These are phyloP conservation scores for Chrysopogon serrulatus DNA, from an alignment of 176 grass and related monocot species.

Conservation along the genomic window DNA sequence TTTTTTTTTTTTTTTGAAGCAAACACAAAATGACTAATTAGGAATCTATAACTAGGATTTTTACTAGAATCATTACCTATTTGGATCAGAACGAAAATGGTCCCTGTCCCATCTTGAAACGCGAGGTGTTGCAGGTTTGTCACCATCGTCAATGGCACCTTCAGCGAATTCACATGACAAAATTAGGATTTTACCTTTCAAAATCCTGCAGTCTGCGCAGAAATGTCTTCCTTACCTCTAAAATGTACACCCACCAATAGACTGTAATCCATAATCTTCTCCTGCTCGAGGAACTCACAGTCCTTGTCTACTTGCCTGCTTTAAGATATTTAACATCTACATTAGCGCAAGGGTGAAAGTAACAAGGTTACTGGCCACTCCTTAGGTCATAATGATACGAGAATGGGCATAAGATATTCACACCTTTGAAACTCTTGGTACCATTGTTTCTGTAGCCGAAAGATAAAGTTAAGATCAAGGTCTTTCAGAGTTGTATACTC, in stretches of 20 bases:
- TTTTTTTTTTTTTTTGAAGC: not conserved
- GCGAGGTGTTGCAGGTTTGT: slow-evolving; percentile 46
- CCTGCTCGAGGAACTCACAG: slow-evolving; percentile 82
- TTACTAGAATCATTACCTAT: slow-evolving; percentile 53
- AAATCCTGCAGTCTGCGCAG: slow-evolving; percentile 25
- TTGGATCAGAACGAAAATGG: slow-evolving; percentile 76
- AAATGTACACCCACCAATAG: slow-evolving; percentile 93
- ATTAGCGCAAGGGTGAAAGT: slow-evolving; percentile 35
- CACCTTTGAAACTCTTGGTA: slow-evolving; percentile 82
- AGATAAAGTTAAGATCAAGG: slow-evolving; percentile 97
- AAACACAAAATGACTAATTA: not conserved
- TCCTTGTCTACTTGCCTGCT: slow-evolving; percentile 86
- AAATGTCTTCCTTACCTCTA: slow-evolving; percentile 49
- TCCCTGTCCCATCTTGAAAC: slow-evolving; percentile 75
- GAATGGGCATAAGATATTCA: slow-evolving; percentile 30
- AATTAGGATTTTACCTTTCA: slow-evolving; percentile 22
- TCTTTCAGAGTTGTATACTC: slow-evolving; percentile 94
- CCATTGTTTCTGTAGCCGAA: slow-evolving; percentile 67
- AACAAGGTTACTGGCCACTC: not conserved
- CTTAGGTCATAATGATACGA: not conserved
- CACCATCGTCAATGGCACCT: slow-evolving; percentile 71
- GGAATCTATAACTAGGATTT: slow-evolving; percentile 5
- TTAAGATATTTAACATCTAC: slow-evolving; percentile 33
- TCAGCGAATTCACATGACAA: slow-evolving; percentile 17
- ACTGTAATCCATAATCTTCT: slow-evolving; percentile 97